These are phyloP conservation scores for Gliomastix tumulicola DNA, from an alignment of 2,329 filamentous ascomycete genomes.

Conservation along the genomic window DNA sequence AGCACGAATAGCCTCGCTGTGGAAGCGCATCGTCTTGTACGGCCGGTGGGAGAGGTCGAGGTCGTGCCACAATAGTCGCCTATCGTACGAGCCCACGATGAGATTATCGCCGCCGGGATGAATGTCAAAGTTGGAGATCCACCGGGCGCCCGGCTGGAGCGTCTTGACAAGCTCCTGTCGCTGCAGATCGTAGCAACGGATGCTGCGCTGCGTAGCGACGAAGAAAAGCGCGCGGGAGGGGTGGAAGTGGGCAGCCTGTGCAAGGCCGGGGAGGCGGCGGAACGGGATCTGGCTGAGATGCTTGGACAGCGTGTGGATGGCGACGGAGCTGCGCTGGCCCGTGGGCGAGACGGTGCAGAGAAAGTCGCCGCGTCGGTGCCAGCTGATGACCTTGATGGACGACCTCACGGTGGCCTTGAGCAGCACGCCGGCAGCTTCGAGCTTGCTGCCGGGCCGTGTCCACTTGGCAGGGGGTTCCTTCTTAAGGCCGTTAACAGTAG, in stretches of 20 bases:
- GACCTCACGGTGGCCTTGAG: slow-evolving; percentile 75
- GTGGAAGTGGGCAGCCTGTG: slow-evolving; percentile 91
- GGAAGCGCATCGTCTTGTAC: slow-evolving; percentile 95
- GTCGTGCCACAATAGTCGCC: slow-evolving; percentile 92
- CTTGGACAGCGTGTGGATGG: slow-evolving; percentile 91
- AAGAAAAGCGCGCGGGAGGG: slow-evolving; percentile 90
- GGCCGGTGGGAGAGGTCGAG: slow-evolving; percentile 83
- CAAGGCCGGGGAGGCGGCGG: slow-evolving; percentile 64
- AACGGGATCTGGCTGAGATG: slow-evolving; percentile 95
- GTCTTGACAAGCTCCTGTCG: slow-evolving; percentile 89
- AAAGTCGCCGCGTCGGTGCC: slow-evolving; percentile 93
- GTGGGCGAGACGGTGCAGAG: slow-evolving; percentile 84
- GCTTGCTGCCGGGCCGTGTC: slow-evolving; percentile 66
- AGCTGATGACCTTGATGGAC: slow-evolving; percentile 79
- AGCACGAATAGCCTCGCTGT: slow-evolving; percentile 81
- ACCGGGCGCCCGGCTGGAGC: slow-evolving; percentile 81
- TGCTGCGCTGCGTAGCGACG: slow-evolving; percentile 87
- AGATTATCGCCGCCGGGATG: slow-evolving; percentile 92
- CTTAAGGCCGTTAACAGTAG: slow-evolving; percentile 45
- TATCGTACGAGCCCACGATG: slow-evolving; percentile 91
- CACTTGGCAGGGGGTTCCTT: slow-evolving; percentile 78
- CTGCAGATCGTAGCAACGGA: slow-evolving; percentile 90
- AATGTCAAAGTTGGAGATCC: slow-evolving; percentile 91
- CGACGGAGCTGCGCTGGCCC: slow-evolving; percentile 71
- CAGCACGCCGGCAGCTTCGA: slow-evolving; percentile 73